Base-by-base conservation (phyloP, 2,329 filamentous ascomycete genomes). In the Thielaviopsis ethacetica region DNA sequence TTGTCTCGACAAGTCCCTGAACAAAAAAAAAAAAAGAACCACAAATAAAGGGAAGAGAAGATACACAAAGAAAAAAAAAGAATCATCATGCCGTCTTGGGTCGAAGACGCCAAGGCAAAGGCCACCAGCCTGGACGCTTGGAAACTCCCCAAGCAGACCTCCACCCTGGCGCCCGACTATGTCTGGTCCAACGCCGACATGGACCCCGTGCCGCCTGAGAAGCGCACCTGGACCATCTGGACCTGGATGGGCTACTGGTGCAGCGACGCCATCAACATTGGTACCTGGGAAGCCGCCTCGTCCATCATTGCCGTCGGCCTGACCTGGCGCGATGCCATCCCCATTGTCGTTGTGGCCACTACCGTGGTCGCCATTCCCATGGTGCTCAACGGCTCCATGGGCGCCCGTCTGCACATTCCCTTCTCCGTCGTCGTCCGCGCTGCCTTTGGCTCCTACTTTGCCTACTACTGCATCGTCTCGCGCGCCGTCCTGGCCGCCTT, bases 161-260 rank as follows among this genome's bases (percentile, higher is more conserved):
- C 59, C 41, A 61, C 59, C 5, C 52, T 61, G 27, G 59, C 59
- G 10, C 59, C 59, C 26, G 47, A 51, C n/a, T 24, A 58, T 44
- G 59, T 61, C 21, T 61, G 72, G 72, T 72, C 71, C 10, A 74
- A 74, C 58, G 69, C 68, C 65, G 65, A 65, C 38, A 63, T 66
- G 44, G 67, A 69, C 62, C 66, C 68, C 2, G 66, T 70, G 0
- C 65, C 73, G 24, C 66, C 67, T 2, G 70, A 73, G 61, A 67
- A 70, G 58, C 66, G 70, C 56, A 75, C 72, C 21, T 76, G 74
- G 75, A 71, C 71, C 4, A 68, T 67, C 13, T 65, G 71, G 55
- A 71, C 73, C 30, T 75, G 73, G 63, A 72, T 74, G 68, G 70
- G 71, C 15, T 76, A 77, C 63, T 77, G 75, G 75, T 72, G 70